phyloP scores from a whole-genome alignment of 768 basidiomycete genomes.

The Leccinum truebloodii region DNA sequence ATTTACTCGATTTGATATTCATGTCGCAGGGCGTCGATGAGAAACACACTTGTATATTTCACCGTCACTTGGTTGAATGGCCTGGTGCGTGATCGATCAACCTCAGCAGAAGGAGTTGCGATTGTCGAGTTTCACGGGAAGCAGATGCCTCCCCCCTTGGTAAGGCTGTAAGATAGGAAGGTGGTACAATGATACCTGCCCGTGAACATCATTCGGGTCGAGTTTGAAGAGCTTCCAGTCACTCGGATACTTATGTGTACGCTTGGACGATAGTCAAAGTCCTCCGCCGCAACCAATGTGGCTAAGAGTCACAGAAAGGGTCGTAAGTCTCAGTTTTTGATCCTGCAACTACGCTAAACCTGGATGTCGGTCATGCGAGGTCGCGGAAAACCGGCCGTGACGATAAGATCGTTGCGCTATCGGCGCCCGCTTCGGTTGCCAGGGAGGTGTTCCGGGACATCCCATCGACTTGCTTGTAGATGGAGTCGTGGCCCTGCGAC shows the following conservation, averaged over 20 bases:
- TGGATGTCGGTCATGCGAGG: neutral
- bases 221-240: neutral
- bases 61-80: neutral
- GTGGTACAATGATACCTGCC: neutral
- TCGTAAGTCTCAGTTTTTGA: neutral
- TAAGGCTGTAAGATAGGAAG: neutral
- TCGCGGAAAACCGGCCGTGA: neutral
- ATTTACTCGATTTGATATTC: constrained; percentile 27
- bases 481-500: constrained; percentile 57
- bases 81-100: neutral
- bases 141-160: neutral
- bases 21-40: constrained; percentile 4
- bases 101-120: neutral
- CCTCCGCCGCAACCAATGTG: neutral
- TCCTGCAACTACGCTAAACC: neutral
- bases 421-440: neutral
- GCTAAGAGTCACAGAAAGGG: too few relatives aligned
- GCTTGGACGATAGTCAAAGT: neutral
- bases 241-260: neutral
- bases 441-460: neutral
- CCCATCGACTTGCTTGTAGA: neutral
- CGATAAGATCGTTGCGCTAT: constrained; percentile 1
- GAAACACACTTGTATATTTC: constrained; percentile 2
- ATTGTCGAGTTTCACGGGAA: neutral
- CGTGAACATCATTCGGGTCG: neutral